Evolutionary conservation across 2,329 filamentous ascomycete genomes (phyloP).

Genomic region (Paecilomyces niveus): DNA sequence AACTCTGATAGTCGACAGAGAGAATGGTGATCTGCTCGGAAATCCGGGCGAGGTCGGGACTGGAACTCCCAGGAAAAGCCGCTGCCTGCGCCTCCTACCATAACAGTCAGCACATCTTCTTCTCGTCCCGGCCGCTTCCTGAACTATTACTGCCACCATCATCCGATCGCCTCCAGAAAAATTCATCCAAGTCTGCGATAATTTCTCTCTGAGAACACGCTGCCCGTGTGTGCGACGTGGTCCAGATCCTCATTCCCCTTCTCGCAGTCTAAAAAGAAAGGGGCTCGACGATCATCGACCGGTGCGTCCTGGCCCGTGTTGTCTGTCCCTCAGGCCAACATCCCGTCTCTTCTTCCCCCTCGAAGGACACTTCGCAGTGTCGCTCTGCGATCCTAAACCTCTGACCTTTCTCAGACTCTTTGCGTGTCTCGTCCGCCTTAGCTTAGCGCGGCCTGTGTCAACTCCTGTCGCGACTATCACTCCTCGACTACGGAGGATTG

Average conservation of each 20-base stretch:
- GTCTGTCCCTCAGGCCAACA: background rate
- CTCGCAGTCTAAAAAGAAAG: slow-evolving; percentile 7
- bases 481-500: background rate
- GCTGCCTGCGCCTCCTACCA: background rate
- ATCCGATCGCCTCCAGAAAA: background rate
- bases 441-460: background rate
- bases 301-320: slow-evolving; percentile 3
- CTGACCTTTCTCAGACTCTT: background rate
- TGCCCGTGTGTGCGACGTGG: no score
- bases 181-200: background rate
- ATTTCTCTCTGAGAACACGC: background rate
- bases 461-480: background rate
- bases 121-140: background rate
- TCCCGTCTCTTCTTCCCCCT: background rate
- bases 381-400: background rate
- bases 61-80: background rate
- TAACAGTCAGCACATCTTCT: background rate
- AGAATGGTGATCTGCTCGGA: background rate
- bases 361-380: background rate
- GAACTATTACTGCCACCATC: background rate
- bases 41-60: background rate
- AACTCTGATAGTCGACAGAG: background rate
- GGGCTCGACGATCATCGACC: slow-evolving; percentile 11
- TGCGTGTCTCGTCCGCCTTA: background rate
- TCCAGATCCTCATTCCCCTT: background rate